phyloP scores from a whole-genome alignment of 2,329 filamentous ascomycete species.

The Lachnellula occidentalis region DNA sequence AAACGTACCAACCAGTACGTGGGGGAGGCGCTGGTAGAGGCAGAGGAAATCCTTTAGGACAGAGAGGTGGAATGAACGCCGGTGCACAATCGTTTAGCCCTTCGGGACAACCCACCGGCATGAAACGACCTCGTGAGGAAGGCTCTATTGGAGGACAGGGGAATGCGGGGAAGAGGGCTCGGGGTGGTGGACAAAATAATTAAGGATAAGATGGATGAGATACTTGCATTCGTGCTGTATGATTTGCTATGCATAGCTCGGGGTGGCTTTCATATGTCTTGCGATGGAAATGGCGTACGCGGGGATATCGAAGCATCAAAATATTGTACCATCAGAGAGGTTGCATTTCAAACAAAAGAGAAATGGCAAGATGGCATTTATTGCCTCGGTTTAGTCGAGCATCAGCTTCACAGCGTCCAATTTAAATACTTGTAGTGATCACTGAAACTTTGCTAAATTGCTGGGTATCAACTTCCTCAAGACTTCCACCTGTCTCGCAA shows the following conservation, averaged over 20 bases:
- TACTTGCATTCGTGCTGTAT: slow-evolving; percentile 17
- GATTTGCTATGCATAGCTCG: slow-evolving; percentile 25
- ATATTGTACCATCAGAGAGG: background rate
- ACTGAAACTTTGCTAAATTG: slow-evolving; percentile 38
- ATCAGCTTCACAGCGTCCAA: background rate
- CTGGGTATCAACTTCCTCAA: slow-evolving; percentile 61
- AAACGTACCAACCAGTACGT: slow-evolving; percentile 16
- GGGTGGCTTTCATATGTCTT: slow-evolving; percentile 23
- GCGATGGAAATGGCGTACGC: slow-evolving; percentile 9
- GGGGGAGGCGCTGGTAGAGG: slow-evolving; percentile 24
- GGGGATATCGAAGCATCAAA: slow-evolving; percentile 9
- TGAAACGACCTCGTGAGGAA: slow-evolving; percentile 29
- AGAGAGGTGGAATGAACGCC: slow-evolving; percentile 30
- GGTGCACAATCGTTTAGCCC: slow-evolving; percentile 27
- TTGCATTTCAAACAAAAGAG: background rate
- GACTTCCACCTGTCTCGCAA: slow-evolving; percentile 64
- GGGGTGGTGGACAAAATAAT: slow-evolving; percentile 33
- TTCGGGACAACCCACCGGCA: slow-evolving; percentile 18
- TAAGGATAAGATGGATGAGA: slow-evolving; percentile 4
- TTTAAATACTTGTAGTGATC: slow-evolving; percentile 1
- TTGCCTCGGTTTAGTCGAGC: too few species aligned
- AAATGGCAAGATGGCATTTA: background rate
- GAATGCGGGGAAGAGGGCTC: slow-evolving; percentile 41
- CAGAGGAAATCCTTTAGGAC: slow-evolving; percentile 21
- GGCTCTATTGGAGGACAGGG: slow-evolving; percentile 30